These are phyloP conservation scores for Gamsiella multidivaricata DNA, from an alignment of 192 early-diverging fungal genomes.

Conservation along the genomic window DNA sequence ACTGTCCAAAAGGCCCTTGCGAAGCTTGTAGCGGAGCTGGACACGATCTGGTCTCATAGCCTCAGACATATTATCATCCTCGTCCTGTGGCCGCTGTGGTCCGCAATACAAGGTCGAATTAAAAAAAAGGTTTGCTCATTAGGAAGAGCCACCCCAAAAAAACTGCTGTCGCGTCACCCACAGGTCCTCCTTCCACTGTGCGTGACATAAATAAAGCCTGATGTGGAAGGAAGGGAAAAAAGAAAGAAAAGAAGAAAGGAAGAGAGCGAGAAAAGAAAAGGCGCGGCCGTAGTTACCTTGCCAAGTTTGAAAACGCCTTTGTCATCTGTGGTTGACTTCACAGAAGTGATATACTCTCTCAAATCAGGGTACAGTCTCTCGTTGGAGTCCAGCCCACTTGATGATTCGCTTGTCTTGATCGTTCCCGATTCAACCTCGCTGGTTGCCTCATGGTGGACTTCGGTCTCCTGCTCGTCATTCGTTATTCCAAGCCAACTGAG, in stretches of 20 bases:
- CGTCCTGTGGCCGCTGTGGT: background rate
- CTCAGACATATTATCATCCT: no score
- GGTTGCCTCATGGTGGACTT: slow-evolving; percentile 7
- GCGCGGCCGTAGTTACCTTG: slow-evolving; percentile 2
- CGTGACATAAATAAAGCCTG: background rate
- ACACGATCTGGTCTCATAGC: slow-evolving; percentile 8
- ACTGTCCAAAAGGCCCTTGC: slow-evolving; percentile 7
- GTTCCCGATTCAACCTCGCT: background rate
- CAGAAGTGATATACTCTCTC: slow-evolving; percentile 11
- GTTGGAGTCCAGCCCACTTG: background rate
- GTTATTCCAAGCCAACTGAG: slow-evolving; percentile 29
- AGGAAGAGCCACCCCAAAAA: background rate
- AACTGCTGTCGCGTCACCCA: no score
- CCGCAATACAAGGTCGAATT: background rate
- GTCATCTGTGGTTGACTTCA: background rate
- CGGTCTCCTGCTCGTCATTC: slow-evolving; percentile 8
- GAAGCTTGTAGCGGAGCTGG: slow-evolving; percentile 1
- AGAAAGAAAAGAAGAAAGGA: background rate
- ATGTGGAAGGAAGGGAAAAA: background rate
- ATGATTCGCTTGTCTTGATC: background rate
- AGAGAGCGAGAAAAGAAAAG: background rate
- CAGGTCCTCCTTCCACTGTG: no score
- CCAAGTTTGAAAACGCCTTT: background rate
- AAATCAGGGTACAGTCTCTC: slow-evolving; percentile 27
- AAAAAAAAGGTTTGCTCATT: background rate